Percentiles rank a stretch among this genome's conserved stretches.
Conservation (phyloP, 1,284 basidiomycete species). For the Malassezia yamatoensis region DNA sequence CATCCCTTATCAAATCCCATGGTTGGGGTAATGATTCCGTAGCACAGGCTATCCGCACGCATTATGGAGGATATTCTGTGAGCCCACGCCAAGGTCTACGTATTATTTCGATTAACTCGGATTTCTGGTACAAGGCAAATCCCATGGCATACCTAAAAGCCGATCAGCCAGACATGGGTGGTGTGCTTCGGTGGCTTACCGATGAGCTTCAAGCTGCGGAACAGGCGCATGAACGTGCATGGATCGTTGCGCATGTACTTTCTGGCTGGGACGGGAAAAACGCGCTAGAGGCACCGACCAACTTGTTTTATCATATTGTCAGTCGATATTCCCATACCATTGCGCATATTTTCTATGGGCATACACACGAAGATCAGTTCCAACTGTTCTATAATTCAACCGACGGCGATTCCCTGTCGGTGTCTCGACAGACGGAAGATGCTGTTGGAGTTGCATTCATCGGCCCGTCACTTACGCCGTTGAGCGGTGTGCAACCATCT, state of each 20-base stretch:
- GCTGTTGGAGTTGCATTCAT: slow-evolving; percentile 44
- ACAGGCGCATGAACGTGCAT: slow-evolving; percentile 51
- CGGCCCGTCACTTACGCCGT: slow-evolving; percentile 62
- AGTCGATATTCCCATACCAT: slow-evolving; percentile 69
- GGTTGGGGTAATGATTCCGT: slow-evolving; percentile 60
- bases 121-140: slow-evolving; percentile 52
- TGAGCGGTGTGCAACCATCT: slow-evolving; percentile 65
- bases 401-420: slow-evolving; percentile 52
- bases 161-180: slow-evolving; percentile 60
- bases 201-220: slow-evolving; percentile 59
- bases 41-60: slow-evolving; percentile 57
- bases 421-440: slow-evolving; percentile 49
- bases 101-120: slow-evolving; percentile 66
- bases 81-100: slow-evolving; percentile 60
- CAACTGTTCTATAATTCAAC: slow-evolving; percentile 69
- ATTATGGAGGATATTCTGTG: slow-evolving; percentile 68
- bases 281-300: slow-evolving; percentile 51
- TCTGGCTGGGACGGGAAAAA: slow-evolving; percentile 61
- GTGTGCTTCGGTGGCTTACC: slow-evolving; percentile 67
- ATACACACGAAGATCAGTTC: slow-evolving; percentile 69
- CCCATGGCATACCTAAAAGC: slow-evolving; percentile 69
- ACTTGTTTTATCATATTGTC: slow-evolving; percentile 54
- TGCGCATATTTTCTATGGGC: slow-evolving; percentile 68
- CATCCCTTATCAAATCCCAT: slow-evolving; percentile 47
- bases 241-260: slow-evolving; percentile 69